Percentiles rank a stretch among this genome's conserved stretches.
These are phyloP conservation scores for Arthrobotrys conoides DNA, from an alignment of 2,329 filamentous ascomycete genomes.

Conservation along the genomic window DNA sequence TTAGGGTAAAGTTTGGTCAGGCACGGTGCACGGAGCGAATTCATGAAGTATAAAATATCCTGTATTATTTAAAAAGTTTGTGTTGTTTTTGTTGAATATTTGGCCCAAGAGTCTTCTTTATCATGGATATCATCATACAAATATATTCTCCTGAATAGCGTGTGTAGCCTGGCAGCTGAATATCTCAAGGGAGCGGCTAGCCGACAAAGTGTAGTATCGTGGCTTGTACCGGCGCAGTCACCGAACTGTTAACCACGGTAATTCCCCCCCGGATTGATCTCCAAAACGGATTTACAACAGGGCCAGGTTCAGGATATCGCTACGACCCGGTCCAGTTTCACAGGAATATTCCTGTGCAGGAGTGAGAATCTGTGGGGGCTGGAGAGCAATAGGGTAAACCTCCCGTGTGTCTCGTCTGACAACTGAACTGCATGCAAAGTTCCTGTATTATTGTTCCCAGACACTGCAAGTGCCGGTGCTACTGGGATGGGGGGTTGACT, in stretches of 20 bases:
- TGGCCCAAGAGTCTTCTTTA: too few relatives aligned
- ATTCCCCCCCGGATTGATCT: background rate
- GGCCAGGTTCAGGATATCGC: background rate
- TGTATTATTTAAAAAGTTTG: too few relatives aligned
- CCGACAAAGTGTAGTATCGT: too few relatives aligned
- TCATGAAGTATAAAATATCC: too few relatives aligned
- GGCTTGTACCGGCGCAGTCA: slow-evolving; percentile 1
- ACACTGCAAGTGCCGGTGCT: slow-evolving; percentile 9
- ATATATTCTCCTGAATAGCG: too few relatives aligned
- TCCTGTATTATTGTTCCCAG: background rate
- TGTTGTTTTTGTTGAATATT: too few relatives aligned
- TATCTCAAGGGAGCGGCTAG: too few relatives aligned
- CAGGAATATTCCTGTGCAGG: slow-evolving; percentile 10
- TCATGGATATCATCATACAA: too few relatives aligned
- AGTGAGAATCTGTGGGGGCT: background rate
- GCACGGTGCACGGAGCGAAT: too few relatives aligned
- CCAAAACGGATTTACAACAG: background rate
- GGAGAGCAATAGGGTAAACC: background rate
- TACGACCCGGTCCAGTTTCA: slow-evolving; percentile 9
- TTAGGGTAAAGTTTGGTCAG: too few relatives aligned
- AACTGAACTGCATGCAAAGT: background rate
- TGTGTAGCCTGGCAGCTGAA: too few relatives aligned
- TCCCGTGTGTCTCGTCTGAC: slow-evolving; percentile 13
- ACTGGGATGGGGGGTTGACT: background rate
- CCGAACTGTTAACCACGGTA: background rate